These are phyloP conservation scores for Sporothrix luriei DNA, from an alignment of 2,329 filamentous ascomycete genomes.

Conservation along the genomic window DNA sequence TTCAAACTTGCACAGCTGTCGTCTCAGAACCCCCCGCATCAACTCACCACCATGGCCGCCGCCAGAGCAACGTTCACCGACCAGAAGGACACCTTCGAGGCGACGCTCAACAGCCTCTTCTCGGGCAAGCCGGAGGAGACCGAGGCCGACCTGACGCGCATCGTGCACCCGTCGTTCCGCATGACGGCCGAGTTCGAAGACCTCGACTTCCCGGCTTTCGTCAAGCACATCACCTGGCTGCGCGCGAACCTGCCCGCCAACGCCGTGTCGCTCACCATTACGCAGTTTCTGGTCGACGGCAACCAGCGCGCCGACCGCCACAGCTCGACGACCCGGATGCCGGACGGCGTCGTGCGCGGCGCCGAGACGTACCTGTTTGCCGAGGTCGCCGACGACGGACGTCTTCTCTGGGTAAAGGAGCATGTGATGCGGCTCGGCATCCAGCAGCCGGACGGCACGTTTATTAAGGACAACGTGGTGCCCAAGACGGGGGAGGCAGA, in stretches of 20 bases:
- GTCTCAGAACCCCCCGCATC: background rate
- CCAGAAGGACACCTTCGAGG: constrained; percentile 31
- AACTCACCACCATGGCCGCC: constrained; percentile 9
- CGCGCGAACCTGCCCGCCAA: constrained; percentile 27
- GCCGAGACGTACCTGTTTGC: constrained; percentile 33
- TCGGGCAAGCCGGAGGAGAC: constrained; percentile 31
- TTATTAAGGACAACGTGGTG: background rate
- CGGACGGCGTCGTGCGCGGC: constrained; percentile 20
- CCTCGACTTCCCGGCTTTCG: constrained; percentile 28
- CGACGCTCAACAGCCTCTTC: constrained; percentile 30
- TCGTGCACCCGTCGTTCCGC: constrained; percentile 26
- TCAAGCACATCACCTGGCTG: constrained; percentile 32
- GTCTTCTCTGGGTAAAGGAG: constrained; percentile 31
- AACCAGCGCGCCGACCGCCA: constrained; percentile 30
- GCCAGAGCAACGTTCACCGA: constrained; percentile 29
- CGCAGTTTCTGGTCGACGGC: constrained; percentile 29
- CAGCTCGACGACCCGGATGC: constrained; percentile 16
- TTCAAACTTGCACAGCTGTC: background rate
- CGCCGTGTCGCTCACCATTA: constrained; percentile 14
- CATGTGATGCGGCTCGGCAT: constrained; percentile 11
- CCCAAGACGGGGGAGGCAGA: background rate
- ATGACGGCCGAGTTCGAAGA: background rate
- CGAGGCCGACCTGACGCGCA: constrained; percentile 27
- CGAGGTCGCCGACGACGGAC: constrained; percentile 31
- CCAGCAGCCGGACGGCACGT: constrained; percentile 16